Conservation (phyloP, 2,329 filamentous ascomycete genomes). For the Fusarium duplospermum region DNA sequence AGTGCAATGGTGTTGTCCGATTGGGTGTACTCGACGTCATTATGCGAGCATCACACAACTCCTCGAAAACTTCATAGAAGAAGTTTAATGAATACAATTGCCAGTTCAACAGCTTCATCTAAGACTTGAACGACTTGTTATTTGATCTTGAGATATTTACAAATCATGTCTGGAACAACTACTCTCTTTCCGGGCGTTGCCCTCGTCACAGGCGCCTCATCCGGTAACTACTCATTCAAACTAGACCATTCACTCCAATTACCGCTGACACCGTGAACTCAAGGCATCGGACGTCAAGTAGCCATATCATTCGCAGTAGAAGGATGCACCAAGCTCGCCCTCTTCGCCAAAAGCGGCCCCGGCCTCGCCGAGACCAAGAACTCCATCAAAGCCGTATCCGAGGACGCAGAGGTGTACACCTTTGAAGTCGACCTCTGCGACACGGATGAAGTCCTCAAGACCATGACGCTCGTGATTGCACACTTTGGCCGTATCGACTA, state of each 20-base stretch:
- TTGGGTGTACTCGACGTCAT: constrained; percentile 22
- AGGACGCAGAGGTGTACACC: constrained; percentile 30
- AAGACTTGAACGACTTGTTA: neutral
- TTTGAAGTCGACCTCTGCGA: constrained; percentile 50
- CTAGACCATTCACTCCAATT: neutral
- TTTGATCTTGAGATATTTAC: neutral
- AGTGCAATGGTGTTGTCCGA: constrained; percentile 3
- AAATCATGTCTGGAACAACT: constrained; percentile 9
- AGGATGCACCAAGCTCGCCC: constrained; percentile 55
- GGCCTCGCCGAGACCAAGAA: constrained; percentile 49
- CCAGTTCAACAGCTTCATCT: neutral
- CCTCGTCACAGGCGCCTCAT: constrained; percentile 47
- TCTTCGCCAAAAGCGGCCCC: constrained; percentile 52
- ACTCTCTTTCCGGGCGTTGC: constrained; percentile 48
- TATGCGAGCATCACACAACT: constrained; percentile 8
- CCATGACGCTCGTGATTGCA: constrained; percentile 48
- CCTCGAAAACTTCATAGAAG: neutral
- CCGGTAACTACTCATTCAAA: constrained; percentile 38
- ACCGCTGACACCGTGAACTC: neutral
- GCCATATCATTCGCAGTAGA: constrained; percentile 58
- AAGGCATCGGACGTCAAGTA: constrained; percentile 37
- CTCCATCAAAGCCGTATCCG: neutral
- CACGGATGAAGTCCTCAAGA: constrained; percentile 48
- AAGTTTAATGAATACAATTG: neutral
- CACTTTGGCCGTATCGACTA: constrained; percentile 58